phyloP scores from a whole-genome alignment of 1,284 basidiomycete species.

The Ustilago hordei region DNA sequence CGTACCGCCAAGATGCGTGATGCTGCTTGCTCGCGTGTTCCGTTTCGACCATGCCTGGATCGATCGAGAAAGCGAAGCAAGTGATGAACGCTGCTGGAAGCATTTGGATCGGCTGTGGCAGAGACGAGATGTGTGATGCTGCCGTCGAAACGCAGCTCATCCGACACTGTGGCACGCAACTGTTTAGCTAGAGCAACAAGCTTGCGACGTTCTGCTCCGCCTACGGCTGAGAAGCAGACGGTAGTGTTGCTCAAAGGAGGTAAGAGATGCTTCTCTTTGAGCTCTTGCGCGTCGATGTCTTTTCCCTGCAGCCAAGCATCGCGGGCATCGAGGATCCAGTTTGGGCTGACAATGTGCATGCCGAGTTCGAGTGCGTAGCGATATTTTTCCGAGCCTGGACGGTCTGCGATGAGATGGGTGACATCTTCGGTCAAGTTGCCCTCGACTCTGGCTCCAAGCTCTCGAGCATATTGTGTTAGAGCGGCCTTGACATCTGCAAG shows the following conservation, averaged over 20 bases:
- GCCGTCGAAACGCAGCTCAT: constrained; percentile 68
- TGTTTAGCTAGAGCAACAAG: constrained; percentile 32
- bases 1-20: constrained; percentile 81
- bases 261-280: constrained; percentile 74
- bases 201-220: constrained; percentile 30
- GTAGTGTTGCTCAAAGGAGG: constrained; percentile 77
- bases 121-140: constrained; percentile 70
- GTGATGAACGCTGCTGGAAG: constrained; percentile 72
- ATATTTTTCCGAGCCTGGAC: constrained; percentile 82
- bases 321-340: constrained; percentile 79
- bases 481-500: constrained; percentile 76
- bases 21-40: constrained; percentile 74
- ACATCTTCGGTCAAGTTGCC: constrained; percentile 81
- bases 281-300: constrained; percentile 77
- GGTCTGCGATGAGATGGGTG: constrained; percentile 80
- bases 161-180: constrained; percentile 43
- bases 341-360: constrained; percentile 79
- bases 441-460: constrained; percentile 78
- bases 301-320: constrained; percentile 81
- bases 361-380: constrained; percentile 81
- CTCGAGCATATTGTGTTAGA: constrained; percentile 78
- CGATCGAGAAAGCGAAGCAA: constrained; percentile 47
- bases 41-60: constrained; percentile 74
- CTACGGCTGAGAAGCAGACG: constrained; percentile 74
- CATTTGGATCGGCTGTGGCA: constrained; percentile 72